Evolutionary conservation across 768 basidiomycete species (phyloP).

Genomic region (Kwoniella dejecticola): DNA sequence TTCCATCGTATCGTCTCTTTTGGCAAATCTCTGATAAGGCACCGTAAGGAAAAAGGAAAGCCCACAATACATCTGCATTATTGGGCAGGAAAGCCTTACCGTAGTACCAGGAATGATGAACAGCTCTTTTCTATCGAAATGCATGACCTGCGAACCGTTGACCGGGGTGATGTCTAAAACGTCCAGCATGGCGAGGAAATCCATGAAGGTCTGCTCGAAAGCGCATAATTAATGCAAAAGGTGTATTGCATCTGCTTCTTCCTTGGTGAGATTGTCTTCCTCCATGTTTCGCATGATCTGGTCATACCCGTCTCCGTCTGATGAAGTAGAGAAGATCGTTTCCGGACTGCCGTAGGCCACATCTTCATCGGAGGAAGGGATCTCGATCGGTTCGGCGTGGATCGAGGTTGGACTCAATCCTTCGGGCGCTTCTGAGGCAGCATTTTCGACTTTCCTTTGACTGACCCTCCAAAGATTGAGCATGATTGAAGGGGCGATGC

Average conservation of each 20-base stretch:
- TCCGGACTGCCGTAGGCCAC: too few species aligned
- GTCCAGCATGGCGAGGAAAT: not conserved
- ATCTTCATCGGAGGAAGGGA: too few species aligned
- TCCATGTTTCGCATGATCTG: not conserved
- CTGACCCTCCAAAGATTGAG: too few species aligned
- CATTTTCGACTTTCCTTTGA: too few species aligned
- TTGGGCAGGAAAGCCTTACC: not conserved
- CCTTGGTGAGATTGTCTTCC: not conserved
- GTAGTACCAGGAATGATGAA: not conserved
- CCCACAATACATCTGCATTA: not conserved
- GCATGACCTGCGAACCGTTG: not conserved
- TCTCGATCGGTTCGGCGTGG: too few species aligned
- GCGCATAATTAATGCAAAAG: constrained; percentile 11
- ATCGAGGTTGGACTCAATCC: too few species aligned
- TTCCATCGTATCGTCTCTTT: not conserved
- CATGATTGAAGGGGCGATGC: too few species aligned
- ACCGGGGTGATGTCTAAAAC: not conserved
- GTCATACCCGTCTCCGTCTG: too few species aligned
- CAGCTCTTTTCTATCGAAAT: constrained; percentile 3
- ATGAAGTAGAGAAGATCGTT: too few species aligned
- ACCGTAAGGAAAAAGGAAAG: not conserved
- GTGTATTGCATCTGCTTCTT: not conserved
- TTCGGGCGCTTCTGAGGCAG: too few species aligned
- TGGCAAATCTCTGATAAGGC: not conserved
- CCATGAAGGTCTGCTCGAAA: constrained; percentile 3